Conservation (phyloP, 2,329 filamentous ascomycete species). For the Monascus ruber region DNA sequence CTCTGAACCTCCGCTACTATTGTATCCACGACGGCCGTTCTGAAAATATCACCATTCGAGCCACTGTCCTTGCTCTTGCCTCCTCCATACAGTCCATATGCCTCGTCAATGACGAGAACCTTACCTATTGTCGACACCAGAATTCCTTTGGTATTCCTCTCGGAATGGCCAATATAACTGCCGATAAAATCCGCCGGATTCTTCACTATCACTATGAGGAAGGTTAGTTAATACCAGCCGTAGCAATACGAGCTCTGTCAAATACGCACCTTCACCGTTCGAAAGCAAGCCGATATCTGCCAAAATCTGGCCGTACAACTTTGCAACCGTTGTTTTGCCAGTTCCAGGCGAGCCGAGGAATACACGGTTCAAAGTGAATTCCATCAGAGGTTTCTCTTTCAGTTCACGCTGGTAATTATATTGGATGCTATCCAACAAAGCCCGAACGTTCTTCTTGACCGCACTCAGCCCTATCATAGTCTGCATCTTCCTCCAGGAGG, state of each 20-base stretch:
- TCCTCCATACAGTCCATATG: constrained; percentile 50
- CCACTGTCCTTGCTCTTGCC: constrained; percentile 13
- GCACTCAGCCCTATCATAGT: constrained; percentile 46
- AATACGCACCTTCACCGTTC: constrained; percentile 50
- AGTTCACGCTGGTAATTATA: constrained; percentile 58
- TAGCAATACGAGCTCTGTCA: not conserved
- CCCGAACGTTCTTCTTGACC: constrained; percentile 52
- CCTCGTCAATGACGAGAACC: constrained; percentile 70
- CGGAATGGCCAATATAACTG: constrained; percentile 51
- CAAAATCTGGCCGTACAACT: constrained; percentile 58
- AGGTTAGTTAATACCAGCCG: constrained; percentile 4
- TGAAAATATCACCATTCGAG: constrained; percentile 39
- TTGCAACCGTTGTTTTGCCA: constrained; percentile 65
- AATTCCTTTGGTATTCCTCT: constrained; percentile 61
- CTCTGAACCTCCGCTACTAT: constrained; percentile 64
- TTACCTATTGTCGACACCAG: constrained; percentile 57
- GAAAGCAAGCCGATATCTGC: constrained; percentile 56
- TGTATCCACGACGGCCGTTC: constrained; percentile 58
- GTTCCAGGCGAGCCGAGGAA: constrained; percentile 65
- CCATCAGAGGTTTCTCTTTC: constrained; percentile 45
- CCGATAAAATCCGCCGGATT: constrained; percentile 67
- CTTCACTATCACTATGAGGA: constrained; percentile 51
- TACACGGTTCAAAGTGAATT: constrained; percentile 55
- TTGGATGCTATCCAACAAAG: constrained; percentile 49
- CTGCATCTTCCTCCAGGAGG: constrained; percentile 49